Evolutionary conservation across 192 early-diverging fungal species (phyloP), one percentile per base, ranked within the genome.

Genomic region (Entrophospora sp.): DNA sequence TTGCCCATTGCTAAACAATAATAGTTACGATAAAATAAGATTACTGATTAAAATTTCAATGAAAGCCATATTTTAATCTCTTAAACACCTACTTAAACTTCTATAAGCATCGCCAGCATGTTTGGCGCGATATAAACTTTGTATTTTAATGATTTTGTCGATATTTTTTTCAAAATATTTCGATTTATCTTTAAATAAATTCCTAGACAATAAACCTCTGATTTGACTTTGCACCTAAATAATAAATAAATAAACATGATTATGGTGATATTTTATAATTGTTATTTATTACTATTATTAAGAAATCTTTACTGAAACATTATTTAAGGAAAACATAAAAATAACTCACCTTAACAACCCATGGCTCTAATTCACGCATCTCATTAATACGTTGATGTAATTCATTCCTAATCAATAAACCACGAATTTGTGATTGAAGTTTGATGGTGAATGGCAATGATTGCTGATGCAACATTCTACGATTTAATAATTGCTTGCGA

Each of bases 131-230:
- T 83, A 89, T 25, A 79, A 45, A 14, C 83, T 72, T 67, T 94
- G 89, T 49, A 89, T 83, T 77, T 93, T 94, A 63, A 90, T 79
- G 62, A 95, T 83, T 35, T 83, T 85, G 24, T 86, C 80, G 36
- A 82, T 72, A 56, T 95, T 90, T 55, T 77, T 74, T 25, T 77
- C 60, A 61, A 83, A 83, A 58, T 85, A 83, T 10, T 77, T 69
- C 55, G 73, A 73, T 36, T 79, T 82, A 57, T 85, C 75, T 63
- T 75, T 74, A 31, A 81, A 66, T 8, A 72, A 65, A n/a, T 77
- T 72, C 53, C 85, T 75, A 28, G 76, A 77, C 28, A 87, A 65
- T 13, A 75, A 73, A 30, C 80, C 83, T 45, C 87, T 83, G 1
- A 73, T 71, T 46, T 81, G 73, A 1, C 78, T 71, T 71, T 91